Percentiles rank a stretch among this genome's conserved stretches.
Conservation (phyloP, 108 stramenopile genomes). For the Pseudonitzschia multiseries region DNA sequence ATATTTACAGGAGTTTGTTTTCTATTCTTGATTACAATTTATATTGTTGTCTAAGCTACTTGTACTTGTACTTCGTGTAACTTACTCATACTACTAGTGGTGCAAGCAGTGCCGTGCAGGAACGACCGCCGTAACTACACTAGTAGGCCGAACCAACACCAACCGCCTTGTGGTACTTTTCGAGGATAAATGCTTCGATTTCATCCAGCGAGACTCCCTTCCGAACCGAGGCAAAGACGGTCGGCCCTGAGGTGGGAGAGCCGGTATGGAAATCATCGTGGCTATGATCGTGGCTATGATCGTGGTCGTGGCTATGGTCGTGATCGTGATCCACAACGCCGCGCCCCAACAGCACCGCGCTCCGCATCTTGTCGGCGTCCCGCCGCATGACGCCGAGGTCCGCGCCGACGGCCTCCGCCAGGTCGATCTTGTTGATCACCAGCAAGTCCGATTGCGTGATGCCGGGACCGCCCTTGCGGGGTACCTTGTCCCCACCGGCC, state of each 20-base stretch:
- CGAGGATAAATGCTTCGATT: constrained; percentile 65
- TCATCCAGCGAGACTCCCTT: constrained; percentile 74
- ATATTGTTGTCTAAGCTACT: too few species aligned
- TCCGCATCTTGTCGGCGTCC: constrained; percentile 89
- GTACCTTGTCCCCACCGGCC: constrained; percentile 98
- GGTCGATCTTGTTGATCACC: constrained; percentile 97
- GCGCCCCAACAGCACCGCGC: neutral
- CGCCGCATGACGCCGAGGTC: constrained; percentile 92
- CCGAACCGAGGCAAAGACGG: constrained; percentile 92
- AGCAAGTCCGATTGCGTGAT: constrained; percentile 95
- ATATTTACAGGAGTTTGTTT: neutral
- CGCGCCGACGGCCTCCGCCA: constrained; percentile 97
- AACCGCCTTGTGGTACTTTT: constrained; percentile 42
- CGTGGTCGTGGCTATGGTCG: constrained; percentile 9
- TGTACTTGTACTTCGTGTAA: too few species aligned
- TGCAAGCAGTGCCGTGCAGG: too few species aligned
- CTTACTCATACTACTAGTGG: too few species aligned
- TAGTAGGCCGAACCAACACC: neutral
- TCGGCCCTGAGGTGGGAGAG: constrained; percentile 59
- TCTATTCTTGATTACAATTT: neutral
- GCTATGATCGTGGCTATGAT: constrained; percentile 18
- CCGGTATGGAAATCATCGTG: neutral
- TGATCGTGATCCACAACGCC: neutral
- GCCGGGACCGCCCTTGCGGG: constrained; percentile 98
- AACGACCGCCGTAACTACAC: too few species aligned